Base-by-base conservation (phyloP, 176 grass and related monocot genomes). In the Guadua angustifolia region DNA sequence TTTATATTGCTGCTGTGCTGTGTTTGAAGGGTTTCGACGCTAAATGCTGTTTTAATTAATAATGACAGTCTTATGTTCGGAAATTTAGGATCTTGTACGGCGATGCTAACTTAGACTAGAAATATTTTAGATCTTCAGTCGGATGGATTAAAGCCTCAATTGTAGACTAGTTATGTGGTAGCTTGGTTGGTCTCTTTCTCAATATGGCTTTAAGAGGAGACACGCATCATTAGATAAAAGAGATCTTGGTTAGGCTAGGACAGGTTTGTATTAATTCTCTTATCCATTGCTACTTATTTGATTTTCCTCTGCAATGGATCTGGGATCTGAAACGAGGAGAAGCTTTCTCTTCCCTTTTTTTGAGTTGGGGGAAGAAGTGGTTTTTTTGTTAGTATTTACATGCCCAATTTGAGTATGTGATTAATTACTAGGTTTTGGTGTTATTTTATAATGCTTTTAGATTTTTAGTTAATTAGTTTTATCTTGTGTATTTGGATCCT, bases 1-100 rank as follows among this genome's bases (percentile, higher is more conserved):
- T 58, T 87, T 19, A 6, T 84, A 45, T 33, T 63, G 45, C 69
- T 84, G 2, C 18, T 75, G 21, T 86, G 2, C 18, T 75, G 21
- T 1, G 1, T 42, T 69, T 16, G 70, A 69, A 61, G 33, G 7
- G 42, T 40, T 74, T 68, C 60, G 10, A 1, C 86, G 45, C 78
- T 86, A 45, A 62, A 58, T 47, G 18, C 32, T 26, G n/a, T 18
- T 57, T 0, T 40, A 1, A 44, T 38, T 9, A 11, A 1, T 56
- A 11, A n/a, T 7, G 17, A 4, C 21, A 42, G 56, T 35, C 11
- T 82, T 33, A 46, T 80, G 43, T 57, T 62, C 3, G 5, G 13
- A 18, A 6, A 7, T 60, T 60, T 76, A 29, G 46, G 7, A 43
- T 17, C 38, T 66, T 24, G 29, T 63, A 10, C 7, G 0, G 12